Conservation (phyloP, 768 basidiomycete species). For the Boletus huronensis region DNA sequence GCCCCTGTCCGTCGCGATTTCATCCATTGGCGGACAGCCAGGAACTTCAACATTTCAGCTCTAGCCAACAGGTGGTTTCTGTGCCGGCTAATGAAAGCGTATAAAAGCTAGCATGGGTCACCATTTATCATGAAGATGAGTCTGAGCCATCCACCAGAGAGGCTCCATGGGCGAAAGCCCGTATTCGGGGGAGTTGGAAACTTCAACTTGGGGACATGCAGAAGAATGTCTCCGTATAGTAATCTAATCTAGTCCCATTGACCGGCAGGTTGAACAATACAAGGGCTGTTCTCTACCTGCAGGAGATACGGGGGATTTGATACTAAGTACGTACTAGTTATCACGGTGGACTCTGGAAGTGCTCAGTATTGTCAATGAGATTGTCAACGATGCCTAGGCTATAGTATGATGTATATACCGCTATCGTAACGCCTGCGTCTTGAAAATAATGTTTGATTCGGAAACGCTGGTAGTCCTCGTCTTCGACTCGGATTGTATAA, state of each 20-base stretch:
- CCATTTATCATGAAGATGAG: neutral
- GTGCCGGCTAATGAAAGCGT: neutral
- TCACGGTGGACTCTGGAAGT: neutral
- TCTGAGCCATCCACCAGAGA: neutral
- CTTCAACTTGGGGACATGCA: no score
- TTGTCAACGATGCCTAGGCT: neutral
- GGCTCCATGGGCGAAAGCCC: neutral
- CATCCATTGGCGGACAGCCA: neutral
- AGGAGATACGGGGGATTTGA: neutral
- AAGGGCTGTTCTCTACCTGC: neutral
- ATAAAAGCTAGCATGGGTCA: neutral
- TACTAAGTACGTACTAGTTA: neutral
- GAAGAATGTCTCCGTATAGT: no score
- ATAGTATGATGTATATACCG: neutral
- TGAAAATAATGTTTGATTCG: no score
- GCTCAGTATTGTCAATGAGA: neutral
- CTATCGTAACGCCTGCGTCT: neutral
- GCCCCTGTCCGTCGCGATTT: neutral
- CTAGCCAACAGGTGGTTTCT: neutral
- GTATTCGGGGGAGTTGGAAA: neutral
- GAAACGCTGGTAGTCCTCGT: no score
- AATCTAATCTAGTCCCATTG: neutral
- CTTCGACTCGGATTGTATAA: neutral
- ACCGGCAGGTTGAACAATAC: neutral
- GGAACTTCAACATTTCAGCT: neutral